Base-by-base conservation (phyloP, 306 rosid genomes). In the Fragaria iinumae region DNA sequence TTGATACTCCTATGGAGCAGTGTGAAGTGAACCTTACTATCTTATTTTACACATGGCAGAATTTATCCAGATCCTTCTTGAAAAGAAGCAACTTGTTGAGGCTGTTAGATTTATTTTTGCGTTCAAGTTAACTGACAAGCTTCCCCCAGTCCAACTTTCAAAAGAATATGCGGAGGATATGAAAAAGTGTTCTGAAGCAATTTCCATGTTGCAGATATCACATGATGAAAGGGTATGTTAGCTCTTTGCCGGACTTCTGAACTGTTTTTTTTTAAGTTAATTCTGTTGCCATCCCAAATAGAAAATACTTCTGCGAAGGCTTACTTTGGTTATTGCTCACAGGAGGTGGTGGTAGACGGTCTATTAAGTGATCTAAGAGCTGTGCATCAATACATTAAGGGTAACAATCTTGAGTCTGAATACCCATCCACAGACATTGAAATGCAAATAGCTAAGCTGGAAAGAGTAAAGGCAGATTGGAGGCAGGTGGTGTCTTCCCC, bases 71-170 rank as follows among this genome's bases (percentile, higher is more conserved):
- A 80, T 74, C 53, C 87, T 86, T 55, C 52, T 84, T 62, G 55
- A 56, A 67, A 83, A 70, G 82, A 81, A 80, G 72, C 86, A 77
- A 68, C n/a, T 65, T 48, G 36, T 86, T 8, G 85, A 71, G 83
- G 96, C 93, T 66, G 88, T 87, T 56, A 87, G 86, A 81, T 86
- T 84, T 78, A 70, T 85, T 62, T 91, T 81, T 64, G 83, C 88
- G 41, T 86, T 81, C 67, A 77, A 83, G 74, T 75, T 89, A 83
- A 70, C 75, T 64, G 80, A 76, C 83, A 78, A 77, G 79, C 76
- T 87, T 76, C 44, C 73, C 44, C 87, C 89, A 5, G 79, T 60
- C 41, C 81, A 78, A 65, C 80, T 83, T 57, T 67, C 83, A 60
- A 70, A 55, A n/a, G 59, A 73, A 53, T 23, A 80, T 39, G 36